Evolutionary conservation across 306 rosid genomes (phyloP), one percentile per base, ranked within the genome.

Genomic region (Dalbergia oliveri): DNA sequence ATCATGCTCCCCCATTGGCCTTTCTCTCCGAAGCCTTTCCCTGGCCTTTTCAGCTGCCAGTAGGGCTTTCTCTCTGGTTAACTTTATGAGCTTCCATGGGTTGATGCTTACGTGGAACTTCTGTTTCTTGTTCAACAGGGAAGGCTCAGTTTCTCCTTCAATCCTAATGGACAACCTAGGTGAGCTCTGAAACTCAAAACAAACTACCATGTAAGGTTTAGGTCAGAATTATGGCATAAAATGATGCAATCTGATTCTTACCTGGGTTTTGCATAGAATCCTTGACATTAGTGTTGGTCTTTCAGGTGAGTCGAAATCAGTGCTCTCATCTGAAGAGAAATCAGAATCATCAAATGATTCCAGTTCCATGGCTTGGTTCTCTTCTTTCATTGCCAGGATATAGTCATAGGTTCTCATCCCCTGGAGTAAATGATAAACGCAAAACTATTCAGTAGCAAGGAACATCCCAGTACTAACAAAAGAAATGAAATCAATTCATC

Each of bases 351-450:
- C 84, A 11, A 72, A 81, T 10, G 93, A 78, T 39, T 96, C 97
- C 9, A 91, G 62, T 85, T 90, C 93, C 84, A 79, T 81, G 12
- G 89, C 72, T 77, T 87, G 86, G 81, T 84, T 88, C 87, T 90
- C 96, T 86, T 88, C 98, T 81, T 81, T 95, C 97, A 95, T 95
- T 7, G 99, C 99, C 74, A 93, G 84, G 69, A 95, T 95, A 77
- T 93, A 95, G 77, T 95, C 99, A 83, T 93, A 95, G 43, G 99
- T 95, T 83, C 96, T 87, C 87, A 95, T 95, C 70, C 98, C 99
- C 99, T 95, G 81, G 79, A 82, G 45, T 64, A 59, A 59, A 37
- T 54, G 64, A 59, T 4, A 69, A 33, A 76, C 33, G 57, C 64
- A 66, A 26, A 12, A 43, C 14, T 35, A 77, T 72, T 85, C 82